Percentiles rank a stretch among this genome's conserved stretches.
phyloP scores from a whole-genome alignment of 2,329 filamentous ascomycete genomes.

The Stagonosporopsis tanaceti region DNA sequence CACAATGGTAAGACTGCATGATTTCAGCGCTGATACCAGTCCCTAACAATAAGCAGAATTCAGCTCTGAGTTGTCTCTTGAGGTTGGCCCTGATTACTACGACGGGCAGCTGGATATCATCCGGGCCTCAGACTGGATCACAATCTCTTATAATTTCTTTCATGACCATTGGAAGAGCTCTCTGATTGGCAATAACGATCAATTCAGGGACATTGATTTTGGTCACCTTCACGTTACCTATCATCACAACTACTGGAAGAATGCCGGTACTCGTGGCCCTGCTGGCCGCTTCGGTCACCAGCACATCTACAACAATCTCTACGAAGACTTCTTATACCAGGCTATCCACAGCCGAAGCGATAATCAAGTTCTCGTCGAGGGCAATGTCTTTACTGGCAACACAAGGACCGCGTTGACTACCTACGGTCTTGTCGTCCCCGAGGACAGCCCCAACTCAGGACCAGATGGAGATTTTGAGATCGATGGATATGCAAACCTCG shows the following conservation, averaged over 20 bases:
- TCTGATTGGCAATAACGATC: slow-evolving; percentile 67
- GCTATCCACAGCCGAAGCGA: slow-evolving; percentile 56
- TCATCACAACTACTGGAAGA: slow-evolving; percentile 71
- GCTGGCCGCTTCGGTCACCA: slow-evolving; percentile 72
- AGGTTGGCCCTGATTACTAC: slow-evolving; percentile 69
- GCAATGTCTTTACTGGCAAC: slow-evolving; percentile 57
- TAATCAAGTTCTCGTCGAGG: slow-evolving; percentile 56
- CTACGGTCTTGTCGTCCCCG: slow-evolving; percentile 64
- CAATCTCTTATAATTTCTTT: slow-evolving; percentile 60
- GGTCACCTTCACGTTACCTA: slow-evolving; percentile 71
- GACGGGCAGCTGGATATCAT: slow-evolving; percentile 72
- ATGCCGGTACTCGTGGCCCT: slow-evolving; percentile 69
- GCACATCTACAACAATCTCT: slow-evolving; percentile 66
- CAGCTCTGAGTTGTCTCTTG: slow-evolving; percentile 62
- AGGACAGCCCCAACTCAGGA: slow-evolving; percentile 63
- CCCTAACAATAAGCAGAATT: slow-evolving; percentile 53
- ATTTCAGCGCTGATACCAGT: accelerated
- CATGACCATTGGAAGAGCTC: slow-evolving; percentile 71
- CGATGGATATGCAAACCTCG: slow-evolving; percentile 63
- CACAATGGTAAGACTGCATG: slow-evolving; percentile 58
- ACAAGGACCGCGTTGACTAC: slow-evolving; percentile 61
- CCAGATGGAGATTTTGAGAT: slow-evolving; percentile 63
- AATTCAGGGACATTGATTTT: slow-evolving; percentile 63
- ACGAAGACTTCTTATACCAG: slow-evolving; percentile 48
- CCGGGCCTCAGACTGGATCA: slow-evolving; percentile 69